Conservation (phyloP, 352 stramenopile genomes). For the Globisporangium camurandrum region DNA sequence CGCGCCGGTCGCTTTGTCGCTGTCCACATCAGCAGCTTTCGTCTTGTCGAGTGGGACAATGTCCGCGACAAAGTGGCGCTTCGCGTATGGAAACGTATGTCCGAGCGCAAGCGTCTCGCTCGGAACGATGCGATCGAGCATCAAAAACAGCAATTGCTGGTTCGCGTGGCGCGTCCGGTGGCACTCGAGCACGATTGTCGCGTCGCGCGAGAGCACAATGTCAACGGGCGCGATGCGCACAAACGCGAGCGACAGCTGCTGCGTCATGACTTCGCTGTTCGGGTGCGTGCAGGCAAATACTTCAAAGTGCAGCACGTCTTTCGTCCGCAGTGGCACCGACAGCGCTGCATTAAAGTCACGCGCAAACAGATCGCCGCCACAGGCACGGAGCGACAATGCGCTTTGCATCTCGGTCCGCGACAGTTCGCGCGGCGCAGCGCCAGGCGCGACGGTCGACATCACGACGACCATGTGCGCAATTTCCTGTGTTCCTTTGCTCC, state of each 20-base stretch:
- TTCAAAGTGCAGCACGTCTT: conserved; percentile 74
- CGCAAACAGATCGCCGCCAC: conserved; percentile 65
- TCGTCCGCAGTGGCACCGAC: conserved; percentile 51
- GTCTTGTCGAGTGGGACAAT: conserved; percentile 51
- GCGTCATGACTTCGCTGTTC: conserved; percentile 38
- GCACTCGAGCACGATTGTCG: conserved; percentile 66
- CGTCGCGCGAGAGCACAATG: conserved; percentile 67
- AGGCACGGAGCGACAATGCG: conserved; percentile 55
- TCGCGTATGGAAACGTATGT: conserved; percentile 75
- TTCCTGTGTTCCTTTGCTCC: conserved; percentile 60
- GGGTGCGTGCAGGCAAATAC: conserved; percentile 60
- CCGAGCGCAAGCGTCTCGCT: conserved; percentile 55
- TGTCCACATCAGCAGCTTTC: no score
- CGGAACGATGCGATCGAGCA: conserved; percentile 65
- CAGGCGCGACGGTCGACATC: conserved; percentile 44
- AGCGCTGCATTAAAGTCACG: conserved; percentile 73
- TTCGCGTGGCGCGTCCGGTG: conserved; percentile 37
- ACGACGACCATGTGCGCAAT: conserved; percentile 70
- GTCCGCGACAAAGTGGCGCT: conserved; percentile 74
- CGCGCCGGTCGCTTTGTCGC: conserved; percentile 17
- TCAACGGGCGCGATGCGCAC: conserved; percentile 67
- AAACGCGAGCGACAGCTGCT: conserved; percentile 66
- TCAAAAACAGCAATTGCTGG: conserved; percentile 63
- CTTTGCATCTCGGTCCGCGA: conserved; percentile 74
- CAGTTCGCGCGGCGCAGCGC: conserved; percentile 44